Base-by-base conservation (phyloP, 2,329 filamentous ascomycete genomes). In the Ceratocystis destructans region DNA sequence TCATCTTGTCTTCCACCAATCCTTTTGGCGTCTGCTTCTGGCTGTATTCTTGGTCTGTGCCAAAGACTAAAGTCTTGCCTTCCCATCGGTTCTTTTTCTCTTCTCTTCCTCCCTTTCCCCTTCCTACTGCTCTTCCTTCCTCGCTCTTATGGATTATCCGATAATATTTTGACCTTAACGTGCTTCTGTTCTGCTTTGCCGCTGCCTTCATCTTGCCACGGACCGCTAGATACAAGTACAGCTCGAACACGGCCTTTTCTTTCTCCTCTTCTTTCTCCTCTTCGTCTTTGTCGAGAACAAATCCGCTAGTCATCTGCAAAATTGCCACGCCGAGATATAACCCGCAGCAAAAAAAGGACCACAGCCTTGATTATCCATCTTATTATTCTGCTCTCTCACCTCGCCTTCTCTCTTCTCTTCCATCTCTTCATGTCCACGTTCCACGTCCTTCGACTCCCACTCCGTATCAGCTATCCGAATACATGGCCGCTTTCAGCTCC, bases 271-370 rank as follows among this genome's bases (percentile, higher is more conserved):
- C 10, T 15, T 10, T 37, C 37, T 15, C 17, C 22, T 48, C 61
- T 63, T n/a, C 41, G 8, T 62, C 17, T 46, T 10, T 10, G 15
- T 46, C 41, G 33, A 62, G n/a, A 62, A 20, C 61, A 33, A 45
- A 28, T 20, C 45, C 61, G 17, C 41, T 63, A 50, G n/a, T 22
- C 20, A 25, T 33, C 28, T n/a, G 12, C 28, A 57, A 57, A 57
- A 17, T 63, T 25, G 61, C 61, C 44, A 63, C 61, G 17, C 61
- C 61, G 61, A 63, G 61, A 63, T 63, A 63, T 50, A 22, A 33
- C 61, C 25, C 33, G 41, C n/a, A 46, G 12, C 8, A 41, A 41
- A 41, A 41, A 41, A 12, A 41, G 37, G 37, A 50, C 33, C 25
- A 22, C 25, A n/a, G 31, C n/a, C 57, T 48, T 61, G 33, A 45